These are phyloP conservation scores for Chalaropsis thielavioides DNA, from an alignment of 2,329 filamentous ascomycete species.

Conservation along the genomic window DNA sequence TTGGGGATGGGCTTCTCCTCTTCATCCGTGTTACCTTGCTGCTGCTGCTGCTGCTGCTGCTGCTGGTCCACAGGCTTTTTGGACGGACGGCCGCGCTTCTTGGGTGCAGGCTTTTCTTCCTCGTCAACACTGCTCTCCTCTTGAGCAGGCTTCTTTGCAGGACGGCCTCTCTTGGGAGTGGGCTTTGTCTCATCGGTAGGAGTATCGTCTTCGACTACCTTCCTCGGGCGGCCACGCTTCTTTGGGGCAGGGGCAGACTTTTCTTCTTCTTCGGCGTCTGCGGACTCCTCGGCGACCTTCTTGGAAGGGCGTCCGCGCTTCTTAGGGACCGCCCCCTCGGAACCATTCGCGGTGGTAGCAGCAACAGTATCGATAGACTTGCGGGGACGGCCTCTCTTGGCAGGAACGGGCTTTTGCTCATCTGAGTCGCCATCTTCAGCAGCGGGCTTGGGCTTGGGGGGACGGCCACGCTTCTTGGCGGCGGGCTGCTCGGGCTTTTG, in stretches of 20 bases:
- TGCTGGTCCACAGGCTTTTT: slow-evolving; percentile 21
- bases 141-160: slow-evolving; percentile 22
- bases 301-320: slow-evolving; percentile 14
- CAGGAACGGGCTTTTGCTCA: slow-evolving; percentile 20
- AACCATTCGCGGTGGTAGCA: background rate
- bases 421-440: background rate
- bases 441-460: slow-evolving; percentile 13
- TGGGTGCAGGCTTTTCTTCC: slow-evolving; percentile 25
- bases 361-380: background rate
- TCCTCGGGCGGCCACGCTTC: slow-evolving; percentile 12
- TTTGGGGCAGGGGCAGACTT: slow-evolving; percentile 5
- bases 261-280: slow-evolving; percentile 7
- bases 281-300: slow-evolving; percentile 6
- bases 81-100: slow-evolving; percentile 22
- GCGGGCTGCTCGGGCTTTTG: slow-evolving; percentile 11
- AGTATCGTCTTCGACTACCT: slow-evolving; percentile 2
- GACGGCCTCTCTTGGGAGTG: slow-evolving; percentile 8
- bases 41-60: slow-evolving; percentile 19
- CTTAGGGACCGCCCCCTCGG: slow-evolving; percentile 9
- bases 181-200: slow-evolving; percentile 22
- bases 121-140: slow-evolving; percentile 24
- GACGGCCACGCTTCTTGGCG: slow-evolving; percentile 15
- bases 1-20: slow-evolving; percentile 11
- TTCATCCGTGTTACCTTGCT: slow-evolving; percentile 15
- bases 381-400: background rate